Evolutionary conservation across 495 filamentous ascomycete genomes (phyloP).

Genomic region (Physcia stellaris): DNA sequence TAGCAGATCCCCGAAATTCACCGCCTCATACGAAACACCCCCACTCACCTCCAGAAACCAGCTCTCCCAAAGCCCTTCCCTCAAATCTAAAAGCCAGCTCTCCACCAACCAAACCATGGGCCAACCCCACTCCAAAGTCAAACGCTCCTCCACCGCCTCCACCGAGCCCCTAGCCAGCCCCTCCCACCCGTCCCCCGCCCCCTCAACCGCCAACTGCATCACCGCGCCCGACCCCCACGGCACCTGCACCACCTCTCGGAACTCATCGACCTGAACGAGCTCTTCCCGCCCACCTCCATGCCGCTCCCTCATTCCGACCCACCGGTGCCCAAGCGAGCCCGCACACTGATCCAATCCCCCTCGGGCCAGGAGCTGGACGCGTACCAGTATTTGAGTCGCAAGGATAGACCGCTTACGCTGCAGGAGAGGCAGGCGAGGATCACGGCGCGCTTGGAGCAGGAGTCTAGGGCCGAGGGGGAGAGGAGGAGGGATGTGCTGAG

Average conservation of each 20-base stretch:
- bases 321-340: neutral
- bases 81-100: no score
- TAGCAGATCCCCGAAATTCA: no score
- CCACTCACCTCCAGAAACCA: neutral
- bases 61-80: neutral
- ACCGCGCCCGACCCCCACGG: slow-evolving; percentile 15
- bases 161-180: neutral
- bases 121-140: neutral
- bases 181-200: neutral
- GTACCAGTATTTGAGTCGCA: slow-evolving; percentile 14
- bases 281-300: slow-evolving; percentile 2
- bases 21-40: neutral
- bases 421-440: slow-evolving; percentile 22
- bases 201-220: slow-evolving; percentile 6
- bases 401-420: slow-evolving; percentile 20
- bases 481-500: neutral
- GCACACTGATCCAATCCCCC: slow-evolving; percentile 15
- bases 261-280: slow-evolving; percentile 20
- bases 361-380: slow-evolving; percentile 16
- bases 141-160: neutral
- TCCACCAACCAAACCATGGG: no score
- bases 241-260: slow-evolving; percentile 18
- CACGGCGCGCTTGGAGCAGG: neutral
- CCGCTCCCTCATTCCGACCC: neutral
- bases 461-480: neutral